Evolutionary conservation across 2,329 filamentous ascomycete genomes (phyloP), one percentile per base, ranked within the genome.

Genomic region (Talaromyces sp.): DNA sequence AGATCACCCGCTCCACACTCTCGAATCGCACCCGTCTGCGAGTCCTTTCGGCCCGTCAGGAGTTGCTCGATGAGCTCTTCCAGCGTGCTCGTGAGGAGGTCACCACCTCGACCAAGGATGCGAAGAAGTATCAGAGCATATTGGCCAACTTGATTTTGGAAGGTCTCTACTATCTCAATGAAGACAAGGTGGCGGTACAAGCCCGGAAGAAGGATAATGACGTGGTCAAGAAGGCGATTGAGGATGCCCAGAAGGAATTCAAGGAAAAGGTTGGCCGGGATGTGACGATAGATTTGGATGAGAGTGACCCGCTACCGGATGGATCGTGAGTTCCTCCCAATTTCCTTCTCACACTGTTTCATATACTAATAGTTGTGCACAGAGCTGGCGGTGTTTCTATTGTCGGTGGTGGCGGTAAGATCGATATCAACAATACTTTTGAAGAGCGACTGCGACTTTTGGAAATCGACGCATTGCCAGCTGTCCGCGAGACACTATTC

Each of bases 381-480:
- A 98, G 95, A 74, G 85, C 93, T 67, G 95, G 95, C 67, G 95
- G 95, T 73, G 85, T 96, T 65, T 78, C 86, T 66, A 88, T 99
- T 70, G 81, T 96, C 64, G 92, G 93, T 69, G 89, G 91, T 71
- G 85, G 85, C 70, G 95, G 95, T 77, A 97, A 94, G 85, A 98
- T 99, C 77, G 93, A 97, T 74, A 94, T 99, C 79, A 93, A 97
- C 86, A 98, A 99, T 84, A 98, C 95, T 64, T 91, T 98, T 72
- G 95, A 98, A 77, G 91, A 96, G 77, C 89, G 95, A 70, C 84
- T 99, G 79, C 87, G 86, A 74, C 84, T 98, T 67, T 87, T 98
- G 70, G 90, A 97, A 81, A 89, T 89, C 65, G 91, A 91, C 71
- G 91, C 92, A 61, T 86, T 97, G 66, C 95, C 95, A 15, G 88